Conservation (phyloP, 345 rosid genomes). For the Carallia brachiata region DNA sequence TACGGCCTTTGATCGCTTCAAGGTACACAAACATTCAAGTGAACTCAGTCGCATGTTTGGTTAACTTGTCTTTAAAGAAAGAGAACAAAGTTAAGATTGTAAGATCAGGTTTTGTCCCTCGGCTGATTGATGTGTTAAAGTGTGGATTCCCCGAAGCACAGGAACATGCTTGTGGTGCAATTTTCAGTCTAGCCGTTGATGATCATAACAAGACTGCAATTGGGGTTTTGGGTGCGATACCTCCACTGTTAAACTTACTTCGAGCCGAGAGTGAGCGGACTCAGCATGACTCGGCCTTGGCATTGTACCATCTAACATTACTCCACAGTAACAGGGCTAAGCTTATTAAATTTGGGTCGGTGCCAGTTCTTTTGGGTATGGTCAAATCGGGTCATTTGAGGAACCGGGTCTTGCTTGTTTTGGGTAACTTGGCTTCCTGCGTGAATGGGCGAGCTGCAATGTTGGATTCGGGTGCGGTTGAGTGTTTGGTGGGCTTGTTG, state of each 20-base stretch:
- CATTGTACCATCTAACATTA: constrained; percentile 80
- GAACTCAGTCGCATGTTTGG: constrained; percentile 67
- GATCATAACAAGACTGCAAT: constrained; percentile 79
- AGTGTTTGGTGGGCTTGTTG: constrained; percentile 55
- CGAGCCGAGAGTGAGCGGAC: constrained; percentile 56
- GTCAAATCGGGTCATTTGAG: constrained; percentile 51
- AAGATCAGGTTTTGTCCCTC: constrained; percentile 80
- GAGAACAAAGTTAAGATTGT: constrained; percentile 73
- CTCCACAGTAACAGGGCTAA: constrained; percentile 64
- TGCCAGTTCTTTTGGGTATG: constrained; percentile 51
- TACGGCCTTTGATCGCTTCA: constrained; percentile 49
- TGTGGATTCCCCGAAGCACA: constrained; percentile 68
- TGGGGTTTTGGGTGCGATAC: constrained; percentile 81
- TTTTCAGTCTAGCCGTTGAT: constrained; percentile 78
- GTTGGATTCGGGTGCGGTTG: constrained; percentile 79
- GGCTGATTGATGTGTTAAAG: constrained; percentile 61
- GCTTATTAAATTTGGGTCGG: constrained; percentile 62
- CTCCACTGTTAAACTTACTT: constrained; percentile 63
- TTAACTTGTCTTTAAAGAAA: constrained; percentile 70
- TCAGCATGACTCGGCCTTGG: constrained; percentile 73
- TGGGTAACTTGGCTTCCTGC: constrained; percentile 58
- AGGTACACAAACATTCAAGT: constrained; percentile 63
- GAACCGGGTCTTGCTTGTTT: constrained; percentile 46
- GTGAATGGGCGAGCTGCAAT: constrained; percentile 55
- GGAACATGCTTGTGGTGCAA: constrained; percentile 76